A percentile compares a stretch with the other conserved stretches of the same genome.
Evolutionary conservation across 331 rosid genomes (phyloP).

Genomic region (Pyracantha coccinea): DNA sequence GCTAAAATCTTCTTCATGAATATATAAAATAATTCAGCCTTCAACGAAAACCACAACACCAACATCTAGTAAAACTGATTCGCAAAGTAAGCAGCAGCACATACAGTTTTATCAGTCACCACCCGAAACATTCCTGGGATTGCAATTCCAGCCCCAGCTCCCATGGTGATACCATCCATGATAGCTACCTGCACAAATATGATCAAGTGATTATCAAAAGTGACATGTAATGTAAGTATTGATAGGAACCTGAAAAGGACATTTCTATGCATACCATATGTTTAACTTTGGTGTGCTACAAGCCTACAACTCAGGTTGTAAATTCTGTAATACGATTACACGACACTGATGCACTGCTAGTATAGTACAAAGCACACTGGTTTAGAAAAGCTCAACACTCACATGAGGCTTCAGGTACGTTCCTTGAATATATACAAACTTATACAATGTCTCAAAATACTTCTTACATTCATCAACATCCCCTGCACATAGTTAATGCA

Average conservation of each 20-base stretch:
- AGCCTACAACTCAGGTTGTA: too few relatives aligned
- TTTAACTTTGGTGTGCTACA: too few relatives aligned
- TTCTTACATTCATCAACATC: conserved; percentile 58
- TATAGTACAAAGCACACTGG: not conserved
- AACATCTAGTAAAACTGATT: not conserved
- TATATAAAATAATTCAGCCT: not conserved
- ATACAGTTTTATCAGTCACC: conserved; percentile 86
- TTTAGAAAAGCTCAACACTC: conserved; percentile 21
- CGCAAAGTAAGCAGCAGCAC: conserved; percentile 20
- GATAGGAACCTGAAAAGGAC: not conserved
- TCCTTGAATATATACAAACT: conserved; percentile 81
- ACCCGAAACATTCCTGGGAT: conserved; percentile 83
- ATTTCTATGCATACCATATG: not conserved
- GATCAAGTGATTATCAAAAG: conserved; percentile 17
- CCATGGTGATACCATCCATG: conserved; percentile 86
- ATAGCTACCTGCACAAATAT: conserved; percentile 60
- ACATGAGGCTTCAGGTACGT: conserved; percentile 93
- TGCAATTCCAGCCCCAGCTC: conserved; percentile 91
- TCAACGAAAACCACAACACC: not conserved
- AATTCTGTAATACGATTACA: too few relatives aligned
- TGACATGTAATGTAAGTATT: not conserved
- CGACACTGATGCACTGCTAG: not conserved
- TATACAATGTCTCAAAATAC: conserved; percentile 67
- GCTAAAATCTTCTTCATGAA: not conserved
- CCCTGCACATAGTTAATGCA: conserved; percentile 43